Percentiles rank a stretch among this genome's conserved stretches.
These are phyloP conservation scores for Epithemia pelagica DNA, from an alignment of 108 stramenopile species.

Conservation along the genomic window DNA sequence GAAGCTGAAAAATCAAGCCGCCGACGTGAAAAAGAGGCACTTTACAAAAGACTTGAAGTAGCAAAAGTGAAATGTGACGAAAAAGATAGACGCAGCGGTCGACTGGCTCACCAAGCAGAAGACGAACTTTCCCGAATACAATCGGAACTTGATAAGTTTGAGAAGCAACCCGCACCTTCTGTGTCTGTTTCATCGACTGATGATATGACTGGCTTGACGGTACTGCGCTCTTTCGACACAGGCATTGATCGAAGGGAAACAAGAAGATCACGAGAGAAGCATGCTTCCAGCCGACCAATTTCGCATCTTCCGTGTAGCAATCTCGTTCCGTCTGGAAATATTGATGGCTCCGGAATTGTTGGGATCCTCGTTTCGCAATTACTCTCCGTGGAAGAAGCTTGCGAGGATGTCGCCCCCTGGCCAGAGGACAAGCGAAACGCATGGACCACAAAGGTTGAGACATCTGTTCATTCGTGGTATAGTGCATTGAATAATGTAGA, in stretches of 20 bases:
- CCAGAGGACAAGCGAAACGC: constrained; percentile 34
- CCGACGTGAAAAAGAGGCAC: constrained; percentile 43
- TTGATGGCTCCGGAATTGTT: constrained; percentile 56
- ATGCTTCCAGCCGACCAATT: neutral
- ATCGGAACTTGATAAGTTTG: constrained; percentile 21
- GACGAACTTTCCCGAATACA: constrained; percentile 36
- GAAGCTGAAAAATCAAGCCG: constrained; percentile 26
- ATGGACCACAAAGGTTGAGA: constrained; percentile 56
- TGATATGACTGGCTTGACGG: constrained; percentile 47
- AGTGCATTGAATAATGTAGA: neutral
- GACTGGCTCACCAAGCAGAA: constrained; percentile 50
- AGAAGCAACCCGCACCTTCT: constrained; percentile 16
- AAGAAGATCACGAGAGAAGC: constrained; percentile 2
- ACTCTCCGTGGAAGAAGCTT: constrained; percentile 50
- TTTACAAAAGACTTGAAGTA: constrained; percentile 51
- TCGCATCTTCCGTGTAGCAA: constrained; percentile 23
- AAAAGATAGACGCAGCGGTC: constrained; percentile 57
- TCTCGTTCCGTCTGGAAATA: constrained; percentile 33
- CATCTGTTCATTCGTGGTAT: constrained; percentile 51
- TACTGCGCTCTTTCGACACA: constrained; percentile 22
- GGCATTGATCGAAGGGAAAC: constrained; percentile 7
- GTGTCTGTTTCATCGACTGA: constrained; percentile 31
- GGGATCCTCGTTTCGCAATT: constrained; percentile 50
- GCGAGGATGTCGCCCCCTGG: constrained; percentile 55
- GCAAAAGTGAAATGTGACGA: constrained; percentile 44